phyloP scores from a whole-genome alignment of 148 eudicot genomes.

The Fagopyrum tataricum region DNA sequence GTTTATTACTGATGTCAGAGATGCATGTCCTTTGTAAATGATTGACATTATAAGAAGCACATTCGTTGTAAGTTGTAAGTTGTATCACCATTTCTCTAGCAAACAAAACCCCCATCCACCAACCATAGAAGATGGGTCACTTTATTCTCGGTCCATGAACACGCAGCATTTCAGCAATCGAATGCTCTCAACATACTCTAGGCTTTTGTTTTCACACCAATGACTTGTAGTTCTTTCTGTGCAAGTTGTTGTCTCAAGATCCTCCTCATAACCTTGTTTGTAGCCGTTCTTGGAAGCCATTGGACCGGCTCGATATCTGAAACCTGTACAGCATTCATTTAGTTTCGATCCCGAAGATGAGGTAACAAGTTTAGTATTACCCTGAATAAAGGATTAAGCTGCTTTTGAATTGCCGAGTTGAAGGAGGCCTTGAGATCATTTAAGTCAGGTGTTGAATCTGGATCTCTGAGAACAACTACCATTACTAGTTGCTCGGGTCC shows the following conservation, averaged over 20 bases:
- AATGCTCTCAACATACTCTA: too few species aligned
- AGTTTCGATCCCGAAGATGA: not conserved
- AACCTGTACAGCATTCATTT: slow-evolving; percentile 36
- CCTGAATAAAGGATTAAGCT: slow-evolving; percentile 80
- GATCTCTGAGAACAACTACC: slow-evolving; percentile 59
- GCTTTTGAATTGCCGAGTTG: slow-evolving; percentile 70
- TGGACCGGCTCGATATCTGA: slow-evolving; percentile 39
- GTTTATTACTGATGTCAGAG: too few species aligned
- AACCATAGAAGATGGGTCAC: too few species aligned
- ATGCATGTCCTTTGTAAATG: too few species aligned
- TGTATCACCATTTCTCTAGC: too few species aligned
- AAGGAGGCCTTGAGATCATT: slow-evolving; percentile 43
- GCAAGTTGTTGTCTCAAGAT: slow-evolving; percentile 67
- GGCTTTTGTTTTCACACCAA: too few species aligned
- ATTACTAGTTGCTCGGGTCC: slow-evolving; percentile 87
- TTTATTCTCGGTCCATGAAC: too few species aligned
- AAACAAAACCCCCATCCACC: too few species aligned
- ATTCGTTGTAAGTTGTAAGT: too few species aligned
- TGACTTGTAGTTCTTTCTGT: slow-evolving; percentile 2
- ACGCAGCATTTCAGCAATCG: too few species aligned
- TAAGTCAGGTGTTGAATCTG: slow-evolving; percentile 27
- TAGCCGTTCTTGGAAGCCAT: slow-evolving; percentile 88
- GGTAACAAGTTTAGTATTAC: slow-evolving; percentile 26
- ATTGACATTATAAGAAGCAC: too few species aligned
- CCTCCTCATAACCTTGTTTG: slow-evolving; percentile 93